Evolutionary conservation across 805 yeast species (phyloP).

Genomic region (Wickerhamiella shivajii): DNA sequence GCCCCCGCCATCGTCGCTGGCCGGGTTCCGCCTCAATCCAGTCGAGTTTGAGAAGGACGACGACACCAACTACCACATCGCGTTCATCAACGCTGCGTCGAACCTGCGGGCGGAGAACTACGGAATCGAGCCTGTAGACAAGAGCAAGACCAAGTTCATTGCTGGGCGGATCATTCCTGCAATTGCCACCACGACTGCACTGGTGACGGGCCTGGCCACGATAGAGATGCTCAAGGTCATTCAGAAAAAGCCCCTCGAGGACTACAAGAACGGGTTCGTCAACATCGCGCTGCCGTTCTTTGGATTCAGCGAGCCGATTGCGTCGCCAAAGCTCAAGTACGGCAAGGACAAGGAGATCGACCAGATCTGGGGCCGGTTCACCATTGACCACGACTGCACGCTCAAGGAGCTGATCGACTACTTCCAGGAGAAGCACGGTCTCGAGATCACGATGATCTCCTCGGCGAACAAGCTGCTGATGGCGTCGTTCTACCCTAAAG

Average conservation of each 20-base stretch:
- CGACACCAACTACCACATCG: conserved; percentile 91
- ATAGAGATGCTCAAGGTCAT: conserved; percentile 84
- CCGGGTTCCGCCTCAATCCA: conserved; percentile 76
- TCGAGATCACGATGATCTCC: conserved; percentile 82
- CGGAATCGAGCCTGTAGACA: conserved; percentile 76
- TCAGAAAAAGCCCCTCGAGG: conserved; percentile 64
- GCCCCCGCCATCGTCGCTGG: conserved; percentile 79
- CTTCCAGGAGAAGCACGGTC: conserved; percentile 69
- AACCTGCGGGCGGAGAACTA: conserved; percentile 91
- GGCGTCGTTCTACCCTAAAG: conserved; percentile 89
- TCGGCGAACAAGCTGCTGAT: conserved; percentile 79
- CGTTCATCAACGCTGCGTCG: conserved; percentile 89
- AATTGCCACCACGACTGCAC: conserved; percentile 96
- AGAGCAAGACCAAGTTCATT: conserved; percentile 82
- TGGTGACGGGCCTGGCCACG: conserved; percentile 89
- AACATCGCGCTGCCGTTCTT: conserved; percentile 90
- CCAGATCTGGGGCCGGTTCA: conserved; percentile 91
- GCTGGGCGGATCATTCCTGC: conserved; percentile 99
- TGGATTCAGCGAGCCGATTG: conserved; percentile 93
- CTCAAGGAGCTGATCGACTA: conserved; percentile 57
- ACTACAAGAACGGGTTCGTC: conserved; percentile 82
- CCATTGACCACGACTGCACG: conserved; percentile 47
- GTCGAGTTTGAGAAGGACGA: conserved; percentile 97
- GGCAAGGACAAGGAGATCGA: conserved; percentile 63
- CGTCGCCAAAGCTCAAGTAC: conserved; percentile 68